phyloP scores from a whole-genome alignment of 495 filamentous ascomycete genomes.

The Patellaria atrata region DNA sequence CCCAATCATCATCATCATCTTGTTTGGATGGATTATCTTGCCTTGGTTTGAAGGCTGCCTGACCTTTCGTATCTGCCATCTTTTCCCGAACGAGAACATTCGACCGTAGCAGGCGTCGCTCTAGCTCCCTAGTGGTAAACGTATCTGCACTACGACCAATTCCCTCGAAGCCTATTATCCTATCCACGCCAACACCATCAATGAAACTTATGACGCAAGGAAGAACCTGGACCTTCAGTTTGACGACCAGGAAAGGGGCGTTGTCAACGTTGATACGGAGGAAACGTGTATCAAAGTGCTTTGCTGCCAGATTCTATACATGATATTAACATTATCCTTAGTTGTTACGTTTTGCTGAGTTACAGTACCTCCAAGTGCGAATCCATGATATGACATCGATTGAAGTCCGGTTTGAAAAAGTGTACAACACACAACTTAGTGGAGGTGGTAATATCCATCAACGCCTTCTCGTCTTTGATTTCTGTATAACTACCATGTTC shows the following conservation, averaged over 20 bases:
- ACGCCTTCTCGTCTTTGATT: slow-evolving; percentile 46
- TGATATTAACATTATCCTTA: background rate
- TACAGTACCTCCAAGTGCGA: slow-evolving; percentile 37
- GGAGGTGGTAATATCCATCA: slow-evolving; percentile 56
- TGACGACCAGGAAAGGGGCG: slow-evolving; percentile 58
- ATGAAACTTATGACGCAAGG: slow-evolving; percentile 65
- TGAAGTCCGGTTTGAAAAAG: slow-evolving; percentile 64
- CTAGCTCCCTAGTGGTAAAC: slow-evolving; percentile 49
- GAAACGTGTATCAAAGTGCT: slow-evolving; percentile 56
- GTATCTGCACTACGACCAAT: slow-evolving; percentile 43
- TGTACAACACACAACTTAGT: slow-evolving; percentile 53
- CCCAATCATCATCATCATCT: slow-evolving; percentile 46
- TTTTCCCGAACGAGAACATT: slow-evolving; percentile 46
- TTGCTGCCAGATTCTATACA: slow-evolving; percentile 33
- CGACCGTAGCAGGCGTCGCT: slow-evolving; percentile 43
- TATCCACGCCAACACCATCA: slow-evolving; percentile 50
- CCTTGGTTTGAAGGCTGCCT: slow-evolving; percentile 19
- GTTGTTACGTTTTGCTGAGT: background rate
- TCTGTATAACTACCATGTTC: slow-evolving; percentile 40
- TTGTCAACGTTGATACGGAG: slow-evolving; percentile 56
- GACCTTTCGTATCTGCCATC: slow-evolving; percentile 30
- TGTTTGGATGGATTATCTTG: slow-evolving; percentile 25
- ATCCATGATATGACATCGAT: slow-evolving; percentile 58
- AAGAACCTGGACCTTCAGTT: slow-evolving; percentile 52
- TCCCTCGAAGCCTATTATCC: slow-evolving; percentile 64